Evolutionary conservation across 1,139 yeast genomes (phyloP).

Genomic region (Yamadazyma friedrichii): DNA sequence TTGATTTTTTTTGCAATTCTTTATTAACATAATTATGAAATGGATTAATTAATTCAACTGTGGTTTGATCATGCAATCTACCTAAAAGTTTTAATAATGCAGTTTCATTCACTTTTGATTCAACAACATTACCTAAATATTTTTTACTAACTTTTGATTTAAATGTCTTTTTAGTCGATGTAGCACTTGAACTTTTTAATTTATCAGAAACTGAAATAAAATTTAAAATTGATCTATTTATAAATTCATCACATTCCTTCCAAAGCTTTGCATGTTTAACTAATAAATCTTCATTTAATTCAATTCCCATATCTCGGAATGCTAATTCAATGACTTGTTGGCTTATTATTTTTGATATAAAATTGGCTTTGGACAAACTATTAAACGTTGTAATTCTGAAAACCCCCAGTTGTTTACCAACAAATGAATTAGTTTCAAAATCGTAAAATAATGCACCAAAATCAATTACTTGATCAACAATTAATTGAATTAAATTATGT

Average conservation of each 20-base stretch:
- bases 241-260: constrained; percentile 55
- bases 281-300: constrained; percentile 39
- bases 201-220: constrained; percentile 35
- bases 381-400: constrained; percentile 66
- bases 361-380: constrained; percentile 62
- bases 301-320: constrained; percentile 49
- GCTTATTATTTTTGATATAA: constrained; percentile 56
- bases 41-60: constrained; percentile 60
- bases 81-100: constrained; percentile 53
- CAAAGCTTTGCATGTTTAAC: constrained; percentile 57
- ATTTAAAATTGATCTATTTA: constrained; percentile 44
- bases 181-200: constrained; percentile 30
- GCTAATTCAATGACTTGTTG: constrained; percentile 63
- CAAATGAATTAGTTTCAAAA: constrained; percentile 40
- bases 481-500: constrained; percentile 33
- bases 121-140: constrained; percentile 42
- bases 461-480: constrained; percentile 51
- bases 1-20: constrained; percentile 48
- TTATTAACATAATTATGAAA: constrained; percentile 65
- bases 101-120: constrained; percentile 40
- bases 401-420: constrained; percentile 69
- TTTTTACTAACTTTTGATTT: constrained; percentile 49
- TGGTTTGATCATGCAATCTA: constrained; percentile 45
- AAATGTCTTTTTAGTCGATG: constrained; percentile 34
- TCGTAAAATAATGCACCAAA: constrained; percentile 69